phyloP scores from a whole-genome alignment of 306 rosid genomes.

The Echinosophora koreensis region DNA sequence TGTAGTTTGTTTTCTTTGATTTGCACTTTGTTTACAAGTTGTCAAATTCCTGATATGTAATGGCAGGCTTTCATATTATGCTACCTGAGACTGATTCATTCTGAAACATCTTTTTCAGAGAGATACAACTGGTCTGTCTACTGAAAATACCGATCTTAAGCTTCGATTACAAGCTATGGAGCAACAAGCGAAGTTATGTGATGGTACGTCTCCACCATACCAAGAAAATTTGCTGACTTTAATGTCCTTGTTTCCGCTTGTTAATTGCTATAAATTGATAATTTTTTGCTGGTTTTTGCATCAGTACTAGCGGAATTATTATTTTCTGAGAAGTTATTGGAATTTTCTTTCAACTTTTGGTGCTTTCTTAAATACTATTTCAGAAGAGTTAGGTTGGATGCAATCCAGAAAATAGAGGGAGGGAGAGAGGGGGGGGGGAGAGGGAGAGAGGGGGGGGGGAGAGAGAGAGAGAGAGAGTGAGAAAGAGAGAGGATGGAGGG shows the following conservation, averaged over 20 bases:
- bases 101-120: constrained; percentile 64
- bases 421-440: too few species aligned
- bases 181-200: constrained; percentile 93
- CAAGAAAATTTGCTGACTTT: constrained; percentile 3
- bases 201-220: constrained; percentile 67
- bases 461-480: too few species aligned
- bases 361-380: neutral
- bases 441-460: too few species aligned
- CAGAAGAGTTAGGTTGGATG: neutral
- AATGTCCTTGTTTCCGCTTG: constrained; percentile 37
- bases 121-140: constrained; percentile 80
- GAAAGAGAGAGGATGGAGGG: too few species aligned
- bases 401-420: neutral
- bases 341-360: constrained; percentile 33
- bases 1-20: constrained; percentile 15
- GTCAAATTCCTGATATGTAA: constrained; percentile 25
- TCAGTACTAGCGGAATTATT: constrained; percentile 16
- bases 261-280: constrained; percentile 21
- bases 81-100: constrained; percentile 41
- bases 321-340: constrained; percentile 4
- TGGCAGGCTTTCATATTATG: constrained; percentile 25
- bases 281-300: constrained; percentile 25
- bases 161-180: constrained; percentile 96
- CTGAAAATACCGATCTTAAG: constrained; percentile 92
- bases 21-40: constrained; percentile 33